A percentile compares a stretch with the other conserved stretches of the same genome.
These are phyloP conservation scores for Dorcoceras hygrometricum DNA, from an alignment of 257 asterid species.

Conservation along the genomic window DNA sequence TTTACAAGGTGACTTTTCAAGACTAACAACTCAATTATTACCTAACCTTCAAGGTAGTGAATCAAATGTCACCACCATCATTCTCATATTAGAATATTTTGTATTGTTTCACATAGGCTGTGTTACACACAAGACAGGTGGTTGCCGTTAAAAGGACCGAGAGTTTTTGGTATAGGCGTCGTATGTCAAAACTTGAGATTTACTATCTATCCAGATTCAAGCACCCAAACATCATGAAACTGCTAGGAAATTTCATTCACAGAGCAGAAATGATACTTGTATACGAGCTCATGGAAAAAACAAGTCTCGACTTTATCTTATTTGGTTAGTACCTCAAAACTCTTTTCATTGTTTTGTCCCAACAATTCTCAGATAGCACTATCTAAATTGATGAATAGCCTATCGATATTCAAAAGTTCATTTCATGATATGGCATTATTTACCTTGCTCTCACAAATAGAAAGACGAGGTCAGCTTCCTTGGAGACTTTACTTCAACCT, in stretches of 20 bases:
- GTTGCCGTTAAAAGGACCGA: neutral
- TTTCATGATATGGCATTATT: neutral
- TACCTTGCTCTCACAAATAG: neutral
- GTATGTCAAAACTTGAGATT: neutral
- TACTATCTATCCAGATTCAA: neutral
- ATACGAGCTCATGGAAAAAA: slow-evolving; percentile 16
- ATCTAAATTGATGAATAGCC: neutral
- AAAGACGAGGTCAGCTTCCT: neutral
- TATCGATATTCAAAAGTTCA: neutral
- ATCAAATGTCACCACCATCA: neutral
- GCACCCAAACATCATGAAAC: slow-evolving; percentile 16
- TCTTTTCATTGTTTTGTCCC: neutral
- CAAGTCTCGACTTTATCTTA: neutral
- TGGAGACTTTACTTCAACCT: neutral
- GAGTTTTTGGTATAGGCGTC: neutral
- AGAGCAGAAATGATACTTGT: neutral
- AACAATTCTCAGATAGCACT: too few relatives aligned
- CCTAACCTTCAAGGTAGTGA: too few relatives aligned
- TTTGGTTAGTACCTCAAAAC: neutral
- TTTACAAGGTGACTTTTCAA: neutral
- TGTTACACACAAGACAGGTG: neutral
- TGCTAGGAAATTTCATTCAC: slow-evolving; percentile 11
- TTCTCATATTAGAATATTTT: neutral
- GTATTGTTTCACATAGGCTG: neutral
- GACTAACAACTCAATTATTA: neutral